Base-by-base conservation (phyloP, 2,329 filamentous ascomycete genomes). In the Hymenoscyphus fructigenus region DNA sequence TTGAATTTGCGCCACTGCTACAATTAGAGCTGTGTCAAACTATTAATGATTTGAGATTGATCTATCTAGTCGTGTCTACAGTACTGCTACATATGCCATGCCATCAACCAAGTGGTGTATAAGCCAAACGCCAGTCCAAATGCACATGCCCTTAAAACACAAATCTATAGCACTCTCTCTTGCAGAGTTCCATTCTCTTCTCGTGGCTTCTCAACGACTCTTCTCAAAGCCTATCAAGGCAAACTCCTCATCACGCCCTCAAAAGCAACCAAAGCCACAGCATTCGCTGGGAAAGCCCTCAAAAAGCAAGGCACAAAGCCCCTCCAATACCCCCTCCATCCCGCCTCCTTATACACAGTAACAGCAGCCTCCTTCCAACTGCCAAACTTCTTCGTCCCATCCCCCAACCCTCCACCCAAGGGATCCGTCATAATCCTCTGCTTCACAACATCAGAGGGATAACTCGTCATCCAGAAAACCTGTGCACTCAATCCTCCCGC, bases 381-480 rank as follows among this genome's bases (percentile, higher is more conserved):
- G 14, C 79, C 81, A 75, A 93, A 98, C 70, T 81, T 85, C 67
- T 87, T 84, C 65, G 84, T 81, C 10, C 91, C 88, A 69, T 92
- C 90, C 20, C 83, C 81, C 14, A 93, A 78, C 1, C 80, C 81
- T 0, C 90, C 89, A 1, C 90, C 93, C 61, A 98, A 80, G 4
- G 91, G 88, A 78, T 98, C 95, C 15, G 94, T 97, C 95, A 99
- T 98, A 75, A 99, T 90, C 36, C 93, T 85, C 81, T 98, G 94
- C 83, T 98, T 98, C 63, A 98, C 88, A 26, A 97, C 91, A 76
- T 98, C 94, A 58, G 88, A 91, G 1, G 95, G 94, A 75, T 98
- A 98, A 69, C 90, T 91, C 20, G 91, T 92, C 55, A 97, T 77
- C 95, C 95, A 99, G 76, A 97, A 99, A 17, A 97, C 80, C 81